Evolutionary conservation across 768 basidiomycete genomes (phyloP), one percentile per base, ranked within the genome.

Genomic region (Collybiopsis confluens): DNA sequence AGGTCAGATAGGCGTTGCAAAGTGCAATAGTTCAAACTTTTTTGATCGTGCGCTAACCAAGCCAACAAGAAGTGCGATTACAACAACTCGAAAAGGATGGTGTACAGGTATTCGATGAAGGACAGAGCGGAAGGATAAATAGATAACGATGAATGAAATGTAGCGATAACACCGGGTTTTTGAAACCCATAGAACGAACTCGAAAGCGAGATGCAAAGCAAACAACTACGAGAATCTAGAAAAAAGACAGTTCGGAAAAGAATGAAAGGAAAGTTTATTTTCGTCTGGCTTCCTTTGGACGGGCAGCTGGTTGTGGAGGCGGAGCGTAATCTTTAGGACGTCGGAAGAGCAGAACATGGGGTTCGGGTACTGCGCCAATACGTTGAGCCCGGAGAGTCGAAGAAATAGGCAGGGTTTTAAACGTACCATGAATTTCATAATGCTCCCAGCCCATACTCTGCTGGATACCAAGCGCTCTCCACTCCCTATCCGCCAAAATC

Each of bases 401-500:
- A 35, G 43, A 18, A 26, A 23, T 15, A 23, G 44, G 48, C 46
- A 13, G 41, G 16, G 15, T 20, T 46, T 45, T n/a, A 35, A 20
- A 58, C 78, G 58, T 58, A 88, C 93, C 90, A 63, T 98, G 95
- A n/a, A 95, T 90, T 74, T 95, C 94, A 63, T 95, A 98, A 62
- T 97, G 94, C 64, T 92, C 90, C 94, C 95, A 98, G 3, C 95
- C 95, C 21, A 96, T 75, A 68, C 91, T 94, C 71, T 99, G 96
- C 38, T 88, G 90, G 58, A 98, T 96, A 8, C 96, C 96, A 53
- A 99, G 92, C 0, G 90, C 90, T 66, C 96, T 80, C 96, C 96
- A 99, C 70, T 99, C 97, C 40, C 79, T 71, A 65, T 99, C 96
- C 2, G 81, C 68, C 54, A 98, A 73, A 38, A 98, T 80, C 3